Base-by-base conservation (phyloP, 2,329 filamentous ascomycete species). In the Fusarium redolens region DNA sequence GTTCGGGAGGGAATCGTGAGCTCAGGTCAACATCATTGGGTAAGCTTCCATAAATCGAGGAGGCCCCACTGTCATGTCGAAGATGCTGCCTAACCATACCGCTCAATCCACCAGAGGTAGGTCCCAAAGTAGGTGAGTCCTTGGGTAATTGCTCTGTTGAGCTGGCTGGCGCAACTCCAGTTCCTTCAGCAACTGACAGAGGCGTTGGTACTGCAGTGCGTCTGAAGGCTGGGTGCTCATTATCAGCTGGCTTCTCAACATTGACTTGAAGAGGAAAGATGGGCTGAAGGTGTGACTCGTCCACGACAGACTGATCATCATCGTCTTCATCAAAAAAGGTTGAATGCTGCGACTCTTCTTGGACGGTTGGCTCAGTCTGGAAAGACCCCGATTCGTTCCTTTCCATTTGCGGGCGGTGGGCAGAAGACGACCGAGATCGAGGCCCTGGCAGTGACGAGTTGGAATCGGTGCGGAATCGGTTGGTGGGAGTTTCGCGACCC, bases 11-110 rank as follows among this genome's bases (percentile, higher is more conserved):
- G 20, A 84, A 79, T 25, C 76, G 69, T 4, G 74, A 72, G 9
- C 74, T 65, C 17, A 77, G n/a, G 69, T 82, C 51, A 72, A 78
- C 40, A 71, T 83, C 69, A 78, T 81, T 44, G 81, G 83, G 14
- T 84, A 84, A 30, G 82, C 83, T 62, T 31, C 89, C 90, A 74
- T 94, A 94, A 31, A 96, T 86, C 0, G 94, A 97, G 2, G 96
- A 98, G 18, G 90, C 88, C 65, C 92, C 92, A 82, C 96, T 98
- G 71, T 92, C 90, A 38, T 90, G 90, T 56, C 96, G 91, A 44
- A 98, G 84, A 84, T 98, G 96, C 69, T 95, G 92, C 37, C 92
- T 90, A 50, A 97, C 91, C 85, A 97, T 89, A 4, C 92, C 93
- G 77, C 92, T 96, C 20, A 98, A 85, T 5, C 76, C 76, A 2